phyloP scores from a whole-genome alignment of 1,139 yeast genomes.

The Arxiozyma bovina region DNA sequence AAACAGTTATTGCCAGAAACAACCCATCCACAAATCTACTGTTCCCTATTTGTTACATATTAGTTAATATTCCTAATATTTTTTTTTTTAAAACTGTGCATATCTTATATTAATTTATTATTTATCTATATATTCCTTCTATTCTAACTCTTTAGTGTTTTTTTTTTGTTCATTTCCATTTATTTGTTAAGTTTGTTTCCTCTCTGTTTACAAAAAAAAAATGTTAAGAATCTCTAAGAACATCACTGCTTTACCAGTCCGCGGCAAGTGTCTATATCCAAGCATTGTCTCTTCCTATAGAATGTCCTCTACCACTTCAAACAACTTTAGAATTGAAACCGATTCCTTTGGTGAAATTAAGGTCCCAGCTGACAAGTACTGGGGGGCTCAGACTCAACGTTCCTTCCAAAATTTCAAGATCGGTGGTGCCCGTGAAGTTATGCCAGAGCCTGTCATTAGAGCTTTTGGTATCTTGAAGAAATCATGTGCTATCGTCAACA shows the following conservation, averaged over 20 bases:
- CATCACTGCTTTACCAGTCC: background rate
- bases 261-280: background rate
- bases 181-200: background rate
- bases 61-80: background rate
- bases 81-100: background rate
- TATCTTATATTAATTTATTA: too few relatives aligned
- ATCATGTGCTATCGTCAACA: conserved; percentile 90
- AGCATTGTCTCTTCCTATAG: background rate
- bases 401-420: conserved; percentile 88
- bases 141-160: too few relatives aligned
- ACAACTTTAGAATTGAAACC: conserved; percentile 58
- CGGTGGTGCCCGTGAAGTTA: conserved; percentile 82
- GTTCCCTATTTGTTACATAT: background rate
- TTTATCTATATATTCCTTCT: too few relatives aligned
- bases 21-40: background rate
- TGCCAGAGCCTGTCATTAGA: conserved; percentile 83
- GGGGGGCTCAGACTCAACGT: conserved; percentile 98
- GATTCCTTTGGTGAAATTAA: conserved; percentile 96
- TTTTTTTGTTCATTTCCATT: too few relatives aligned
- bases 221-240: conserved; percentile 1
- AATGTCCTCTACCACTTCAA: conserved; percentile 1
- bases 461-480: conserved; percentile 93
- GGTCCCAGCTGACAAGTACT: conserved; percentile 76
- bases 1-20: background rate
- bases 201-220: background rate